phyloP scores from a whole-genome alignment of 257 asterid genomes.

The Echium plantagineum region DNA sequence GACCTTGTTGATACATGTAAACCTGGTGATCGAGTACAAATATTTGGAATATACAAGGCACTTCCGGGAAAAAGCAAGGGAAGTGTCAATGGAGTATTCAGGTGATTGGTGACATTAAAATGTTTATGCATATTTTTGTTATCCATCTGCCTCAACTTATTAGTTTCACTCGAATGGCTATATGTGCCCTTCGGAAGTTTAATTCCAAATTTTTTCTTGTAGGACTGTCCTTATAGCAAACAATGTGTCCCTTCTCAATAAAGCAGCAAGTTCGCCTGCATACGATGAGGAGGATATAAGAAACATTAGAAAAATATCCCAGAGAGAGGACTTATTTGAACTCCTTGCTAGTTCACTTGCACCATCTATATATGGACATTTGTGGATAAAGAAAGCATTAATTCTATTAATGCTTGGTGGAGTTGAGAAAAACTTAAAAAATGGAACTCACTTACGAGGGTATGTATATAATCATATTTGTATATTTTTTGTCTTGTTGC shows the following conservation, averaged over 20 bases:
- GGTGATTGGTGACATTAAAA: too few species aligned
- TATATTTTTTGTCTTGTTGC: not conserved
- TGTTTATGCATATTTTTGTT: too few species aligned
- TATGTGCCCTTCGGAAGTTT: constrained; percentile 1
- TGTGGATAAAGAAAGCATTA: constrained; percentile 92
- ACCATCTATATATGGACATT: constrained; percentile 88
- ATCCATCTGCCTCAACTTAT: too few species aligned
- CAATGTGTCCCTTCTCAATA: constrained; percentile 79
- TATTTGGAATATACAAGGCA: constrained; percentile 94
- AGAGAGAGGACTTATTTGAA: constrained; percentile 63
- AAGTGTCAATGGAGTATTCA: constrained; percentile 88
- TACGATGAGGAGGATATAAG: constrained; percentile 66
- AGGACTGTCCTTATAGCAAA: constrained; percentile 86
- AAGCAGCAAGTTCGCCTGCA: constrained; percentile 61
- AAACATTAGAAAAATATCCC: constrained; percentile 59
- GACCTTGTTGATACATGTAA: constrained; percentile 94
- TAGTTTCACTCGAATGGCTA: not conserved
- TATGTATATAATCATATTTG: constrained; percentile 23
- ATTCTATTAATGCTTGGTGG: constrained; percentile 94
- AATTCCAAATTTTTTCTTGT: constrained; percentile 15
- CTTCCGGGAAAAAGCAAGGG: constrained; percentile 89
- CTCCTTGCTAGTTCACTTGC: constrained; percentile 90
- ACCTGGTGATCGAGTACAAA: constrained; percentile 94
- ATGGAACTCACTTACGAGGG: constrained; percentile 97
- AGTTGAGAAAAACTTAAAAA: constrained; percentile 82